Conservation (phyloP, 805 yeast species). For the Saccharomycopsis sp. region DNA sequence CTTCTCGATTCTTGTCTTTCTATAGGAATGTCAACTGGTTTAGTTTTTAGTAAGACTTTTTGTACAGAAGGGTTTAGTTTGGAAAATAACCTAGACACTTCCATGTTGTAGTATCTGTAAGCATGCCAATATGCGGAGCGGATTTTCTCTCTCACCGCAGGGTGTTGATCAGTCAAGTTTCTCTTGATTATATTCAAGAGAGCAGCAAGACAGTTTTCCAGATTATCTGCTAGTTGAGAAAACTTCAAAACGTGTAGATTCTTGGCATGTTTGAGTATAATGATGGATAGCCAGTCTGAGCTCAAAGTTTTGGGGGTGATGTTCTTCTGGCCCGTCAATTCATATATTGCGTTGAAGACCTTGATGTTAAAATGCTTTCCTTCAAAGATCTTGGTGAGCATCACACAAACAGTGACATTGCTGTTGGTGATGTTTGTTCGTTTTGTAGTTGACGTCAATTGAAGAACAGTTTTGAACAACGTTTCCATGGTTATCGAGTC, state of each 20-base stretch:
- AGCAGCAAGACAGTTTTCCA: conserved; percentile 28
- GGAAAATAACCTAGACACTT: conserved; percentile 37
- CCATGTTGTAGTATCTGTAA: conserved; percentile 44
- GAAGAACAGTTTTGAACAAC: conserved; percentile 33
- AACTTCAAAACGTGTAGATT: conserved; percentile 26
- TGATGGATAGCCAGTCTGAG: conserved; percentile 62
- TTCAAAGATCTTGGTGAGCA: conserved; percentile 23
- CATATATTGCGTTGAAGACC: conserved; percentile 41
- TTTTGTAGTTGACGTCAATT: conserved; percentile 54
- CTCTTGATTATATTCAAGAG: conserved; percentile 47
- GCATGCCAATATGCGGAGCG: conserved; percentile 71
- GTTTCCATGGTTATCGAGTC: conserved; percentile 30
- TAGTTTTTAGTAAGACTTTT: conserved; percentile 57
- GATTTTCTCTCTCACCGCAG: conserved; percentile 69
- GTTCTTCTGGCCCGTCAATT: conserved; percentile 61
- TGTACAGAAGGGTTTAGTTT: conserved; percentile 28
- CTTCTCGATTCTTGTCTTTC: not conserved
- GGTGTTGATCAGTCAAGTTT: conserved; percentile 73
- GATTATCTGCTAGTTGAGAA: not conserved
- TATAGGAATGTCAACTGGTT: too few relatives aligned
- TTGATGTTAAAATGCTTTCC: conserved; percentile 39
- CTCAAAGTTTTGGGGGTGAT: conserved; percentile 63
- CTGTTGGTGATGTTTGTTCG: conserved; percentile 56
- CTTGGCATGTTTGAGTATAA: conserved; percentile 45
- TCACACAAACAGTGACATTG: conserved; percentile 39